phyloP scores from a whole-genome alignment of 1,284 basidiomycete species.

The Moesziomyces parantarcticus region DNA sequence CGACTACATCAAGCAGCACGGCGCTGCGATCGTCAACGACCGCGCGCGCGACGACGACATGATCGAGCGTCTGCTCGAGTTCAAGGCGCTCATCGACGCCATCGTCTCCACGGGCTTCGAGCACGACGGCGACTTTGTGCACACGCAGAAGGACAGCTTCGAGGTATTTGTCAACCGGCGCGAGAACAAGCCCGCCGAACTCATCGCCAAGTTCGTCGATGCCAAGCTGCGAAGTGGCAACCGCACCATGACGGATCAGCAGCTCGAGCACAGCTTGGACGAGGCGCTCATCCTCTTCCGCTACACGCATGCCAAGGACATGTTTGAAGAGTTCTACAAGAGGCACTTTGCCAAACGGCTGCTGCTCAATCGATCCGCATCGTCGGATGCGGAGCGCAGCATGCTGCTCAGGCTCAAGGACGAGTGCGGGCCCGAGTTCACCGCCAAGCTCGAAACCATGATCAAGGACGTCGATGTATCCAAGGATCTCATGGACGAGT shows the following conservation, averaged over 20 bases:
- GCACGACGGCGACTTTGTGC: slow-evolving; percentile 61
- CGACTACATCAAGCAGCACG: slow-evolving; percentile 47
- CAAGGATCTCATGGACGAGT: slow-evolving; percentile 74
- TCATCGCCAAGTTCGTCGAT: slow-evolving; percentile 92
- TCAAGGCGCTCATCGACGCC: slow-evolving; percentile 51
- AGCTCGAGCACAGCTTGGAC: slow-evolving; percentile 79
- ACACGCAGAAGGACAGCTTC: slow-evolving; percentile 77
- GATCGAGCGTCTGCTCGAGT: slow-evolving; percentile 58
- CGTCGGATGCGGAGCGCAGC: slow-evolving; percentile 87
- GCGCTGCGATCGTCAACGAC: slow-evolving; percentile 55
- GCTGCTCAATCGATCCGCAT: slow-evolving; percentile 85
- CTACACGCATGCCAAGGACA: slow-evolving; percentile 74
- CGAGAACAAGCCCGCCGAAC: slow-evolving; percentile 88
- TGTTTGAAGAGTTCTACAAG: slow-evolving; percentile 86
- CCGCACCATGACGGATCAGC: slow-evolving; percentile 76
- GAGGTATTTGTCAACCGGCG: slow-evolving; percentile 82
- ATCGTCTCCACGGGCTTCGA: slow-evolving; percentile 45
- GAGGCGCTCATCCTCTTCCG: slow-evolving; percentile 84
- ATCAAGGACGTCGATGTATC: slow-evolving; percentile 85
- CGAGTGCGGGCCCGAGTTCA: slow-evolving; percentile 89
- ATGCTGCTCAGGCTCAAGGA: slow-evolving; percentile 90
- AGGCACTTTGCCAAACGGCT: slow-evolving; percentile 88
- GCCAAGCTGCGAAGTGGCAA: slow-evolving; percentile 86
- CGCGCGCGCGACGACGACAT: slow-evolving; percentile 57
- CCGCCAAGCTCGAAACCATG: slow-evolving; percentile 85